A percentile compares a stretch with the other conserved stretches of the same genome.
phyloP scores from a whole-genome alignment of 2,329 filamentous ascomycete species.

The Tricladium varicosporioides region DNA sequence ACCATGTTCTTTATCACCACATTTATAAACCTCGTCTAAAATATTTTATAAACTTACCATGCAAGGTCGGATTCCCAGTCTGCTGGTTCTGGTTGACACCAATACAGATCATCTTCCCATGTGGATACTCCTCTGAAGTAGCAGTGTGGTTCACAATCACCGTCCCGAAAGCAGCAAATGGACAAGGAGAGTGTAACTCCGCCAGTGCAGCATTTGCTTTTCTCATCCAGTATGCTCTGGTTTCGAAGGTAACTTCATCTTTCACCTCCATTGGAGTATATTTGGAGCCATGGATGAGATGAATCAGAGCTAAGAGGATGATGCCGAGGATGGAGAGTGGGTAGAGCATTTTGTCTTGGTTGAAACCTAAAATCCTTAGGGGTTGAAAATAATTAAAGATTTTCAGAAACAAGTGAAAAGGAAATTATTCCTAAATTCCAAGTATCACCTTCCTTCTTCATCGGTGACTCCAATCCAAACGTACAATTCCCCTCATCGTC shows the following conservation, averaged over 20 bases:
- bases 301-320: constrained; percentile 21
- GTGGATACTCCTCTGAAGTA: constrained; percentile 24
- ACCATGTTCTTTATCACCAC: not conserved
- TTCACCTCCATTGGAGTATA: not conserved
- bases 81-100: constrained; percentile 45
- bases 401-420: too few relatives aligned
- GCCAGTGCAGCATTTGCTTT: constrained; percentile 45
- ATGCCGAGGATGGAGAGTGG: constrained; percentile 24
- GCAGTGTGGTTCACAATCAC: constrained; percentile 55
- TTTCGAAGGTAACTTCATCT: constrained; percentile 36
- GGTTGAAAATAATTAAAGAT: not conserved
- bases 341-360: constrained; percentile 22
- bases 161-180: constrained; percentile 51
- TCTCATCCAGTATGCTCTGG: constrained; percentile 51
- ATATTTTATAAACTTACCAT: constrained; percentile 46
- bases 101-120: constrained; percentile 48
- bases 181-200: constrained; percentile 46
- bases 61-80: constrained; percentile 51
- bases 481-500: not conserved
- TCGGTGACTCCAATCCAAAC: not conserved
- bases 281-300: constrained; percentile 19
- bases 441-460: not conserved
- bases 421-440: too few relatives aligned
- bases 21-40: too few relatives aligned
- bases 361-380: not conserved